Percentiles rank a stretch among this genome's conserved stretches.
Conservation (phyloP, 2,329 filamentous ascomycete genomes). For the Arthrobotrys sphaeroides region DNA sequence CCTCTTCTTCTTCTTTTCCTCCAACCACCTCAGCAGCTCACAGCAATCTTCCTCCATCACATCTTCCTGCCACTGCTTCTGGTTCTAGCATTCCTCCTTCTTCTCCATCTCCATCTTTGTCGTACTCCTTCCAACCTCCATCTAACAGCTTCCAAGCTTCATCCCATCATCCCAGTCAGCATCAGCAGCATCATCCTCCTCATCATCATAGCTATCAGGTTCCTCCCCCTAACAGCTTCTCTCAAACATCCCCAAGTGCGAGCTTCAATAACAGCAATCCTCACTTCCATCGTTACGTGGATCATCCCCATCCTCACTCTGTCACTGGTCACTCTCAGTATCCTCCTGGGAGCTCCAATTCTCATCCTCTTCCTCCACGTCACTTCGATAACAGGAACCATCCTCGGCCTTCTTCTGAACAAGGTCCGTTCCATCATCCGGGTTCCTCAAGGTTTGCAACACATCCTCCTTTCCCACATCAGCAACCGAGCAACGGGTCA, state of each 20-base stretch:
- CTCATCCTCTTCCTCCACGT: slow-evolving; percentile 15
- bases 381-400: neutral
- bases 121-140: neutral
- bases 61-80: neutral
- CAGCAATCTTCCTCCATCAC: neutral
- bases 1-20: neutral
- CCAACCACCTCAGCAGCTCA: neutral
- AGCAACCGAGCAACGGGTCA: slow-evolving; percentile 21
- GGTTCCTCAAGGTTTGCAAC: slow-evolving; percentile 5
- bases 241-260: neutral
- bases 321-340: slow-evolving; percentile 11
- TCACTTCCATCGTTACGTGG: slow-evolving; percentile 22
- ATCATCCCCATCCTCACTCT: slow-evolving; percentile 14
- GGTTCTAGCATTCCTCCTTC: neutral
- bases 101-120: slow-evolving; percentile 7
- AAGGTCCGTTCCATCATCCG: slow-evolving; percentile 12
- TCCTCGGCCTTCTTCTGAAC: neutral
- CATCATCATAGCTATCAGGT: no score
- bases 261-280: neutral
- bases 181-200: no score
- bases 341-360: slow-evolving; percentile 16
- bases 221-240: slow-evolving; percentile 9
- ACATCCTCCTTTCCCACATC: slow-evolving; percentile 15
- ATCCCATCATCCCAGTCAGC: neutral
- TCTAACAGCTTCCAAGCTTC: slow-evolving; percentile 5